Conservation (phyloP, 306 rosid genomes). For the Cicer arietinum region DNA sequence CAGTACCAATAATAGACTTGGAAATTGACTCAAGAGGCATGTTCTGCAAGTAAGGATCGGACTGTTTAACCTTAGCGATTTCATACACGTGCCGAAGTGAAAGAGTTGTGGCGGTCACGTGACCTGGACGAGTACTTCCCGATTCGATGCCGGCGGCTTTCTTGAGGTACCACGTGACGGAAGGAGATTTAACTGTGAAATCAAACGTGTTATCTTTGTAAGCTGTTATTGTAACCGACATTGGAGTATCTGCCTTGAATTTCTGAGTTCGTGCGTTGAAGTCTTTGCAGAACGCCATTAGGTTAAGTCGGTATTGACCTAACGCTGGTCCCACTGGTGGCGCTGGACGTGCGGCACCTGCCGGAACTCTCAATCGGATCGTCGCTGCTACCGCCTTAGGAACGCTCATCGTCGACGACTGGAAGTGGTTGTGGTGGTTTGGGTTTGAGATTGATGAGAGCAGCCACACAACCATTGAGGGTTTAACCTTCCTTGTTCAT, state of each 20-base stretch:
- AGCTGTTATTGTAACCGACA: constrained; percentile 84
- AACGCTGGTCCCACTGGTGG: constrained; percentile 83
- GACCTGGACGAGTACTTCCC: constrained; percentile 79
- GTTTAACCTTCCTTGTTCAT: constrained; percentile 14
- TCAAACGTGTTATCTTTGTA: constrained; percentile 92
- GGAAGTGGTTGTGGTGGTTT: constrained; percentile 13
- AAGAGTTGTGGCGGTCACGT: constrained; percentile 66
- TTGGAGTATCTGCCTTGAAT: constrained; percentile 79
- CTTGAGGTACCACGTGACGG: constrained; percentile 82
- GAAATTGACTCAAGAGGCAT: constrained; percentile 77
- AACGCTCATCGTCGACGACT: constrained; percentile 57
- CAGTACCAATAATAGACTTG: constrained; percentile 81
- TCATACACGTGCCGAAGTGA: constrained; percentile 75
- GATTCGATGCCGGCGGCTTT: constrained; percentile 78
- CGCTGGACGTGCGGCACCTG: constrained; percentile 74
- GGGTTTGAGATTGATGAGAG: not conserved
- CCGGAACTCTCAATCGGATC: constrained; percentile 72
- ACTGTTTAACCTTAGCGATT: constrained; percentile 84
- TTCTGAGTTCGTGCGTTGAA: constrained; percentile 87
- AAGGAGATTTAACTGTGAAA: constrained; percentile 76
- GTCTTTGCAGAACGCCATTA: constrained; percentile 94
- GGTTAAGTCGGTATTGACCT: constrained; percentile 86
- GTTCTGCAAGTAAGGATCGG: constrained; percentile 63
- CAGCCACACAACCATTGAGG: not conserved
- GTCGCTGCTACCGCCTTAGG: constrained; percentile 82